Evolutionary conservation across 805 yeast genomes (phyloP).

Genomic region (Hanseniaspora meyeri): DNA sequence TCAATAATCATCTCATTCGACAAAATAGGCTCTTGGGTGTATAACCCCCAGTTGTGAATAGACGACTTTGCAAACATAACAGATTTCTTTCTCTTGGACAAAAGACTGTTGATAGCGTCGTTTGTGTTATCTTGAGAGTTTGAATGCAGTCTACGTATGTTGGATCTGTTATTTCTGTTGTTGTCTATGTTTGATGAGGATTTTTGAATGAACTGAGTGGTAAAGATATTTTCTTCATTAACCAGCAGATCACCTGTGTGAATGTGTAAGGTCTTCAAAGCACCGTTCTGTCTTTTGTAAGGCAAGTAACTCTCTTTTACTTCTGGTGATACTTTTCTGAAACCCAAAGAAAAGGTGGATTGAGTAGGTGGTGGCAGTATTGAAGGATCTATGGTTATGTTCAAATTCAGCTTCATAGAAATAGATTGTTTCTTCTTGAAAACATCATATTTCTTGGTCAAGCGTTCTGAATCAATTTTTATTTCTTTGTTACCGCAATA

Average conservation of each 20-base stretch:
- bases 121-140: slow-evolving; percentile 8
- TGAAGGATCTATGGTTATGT: not conserved
- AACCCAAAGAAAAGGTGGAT: slow-evolving; percentile 42
- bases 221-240: slow-evolving; percentile 16
- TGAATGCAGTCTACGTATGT: slow-evolving; percentile 14
- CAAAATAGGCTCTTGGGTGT: slow-evolving; percentile 90
- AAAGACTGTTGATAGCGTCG: slow-evolving; percentile 19
- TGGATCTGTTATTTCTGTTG: slow-evolving; percentile 17
- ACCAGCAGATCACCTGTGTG: slow-evolving; percentile 38
- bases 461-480: slow-evolving; percentile 10
- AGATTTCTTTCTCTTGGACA: slow-evolving; percentile 81
- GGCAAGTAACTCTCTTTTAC: slow-evolving; percentile 67
- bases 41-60: slow-evolving; percentile 95
- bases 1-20: slow-evolving; percentile 96
- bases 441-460: not conserved
- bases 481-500: slow-evolving; percentile 4
- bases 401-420: not conserved
- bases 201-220: slow-evolving; percentile 32
- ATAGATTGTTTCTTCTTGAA: not conserved
- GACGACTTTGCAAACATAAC: slow-evolving; percentile 96
- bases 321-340: slow-evolving; percentile 56
- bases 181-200: not conserved
- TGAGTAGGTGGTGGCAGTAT: not conserved
- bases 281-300: slow-evolving; percentile 59
- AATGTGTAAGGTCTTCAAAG: slow-evolving; percentile 58